Base-by-base conservation (phyloP, 495 filamentous ascomycete genomes). In the Parathielavia hyrcaniae region DNA sequence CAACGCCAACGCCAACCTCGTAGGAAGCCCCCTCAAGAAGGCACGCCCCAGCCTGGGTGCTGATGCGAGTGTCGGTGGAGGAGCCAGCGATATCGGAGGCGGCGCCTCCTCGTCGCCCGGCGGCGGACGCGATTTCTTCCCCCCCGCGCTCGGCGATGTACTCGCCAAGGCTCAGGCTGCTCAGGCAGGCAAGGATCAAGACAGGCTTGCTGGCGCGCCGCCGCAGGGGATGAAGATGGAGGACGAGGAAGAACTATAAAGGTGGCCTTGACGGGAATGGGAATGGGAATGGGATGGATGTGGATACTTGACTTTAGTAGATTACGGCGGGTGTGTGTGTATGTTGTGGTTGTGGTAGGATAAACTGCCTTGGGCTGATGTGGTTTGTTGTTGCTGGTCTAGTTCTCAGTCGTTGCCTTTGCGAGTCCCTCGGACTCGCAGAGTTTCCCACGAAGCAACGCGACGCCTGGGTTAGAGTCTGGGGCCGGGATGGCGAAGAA, bases 1-100 rank as follows among this genome's bases (percentile, higher is more conserved):
- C 43, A 82, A 83, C 38, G 71, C 71, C 12, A 77, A 57, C 53
- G 57, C 71, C 12, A 77, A 59, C 53, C 54, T 82, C 23, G 68
- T 92, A 20, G 89, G 87, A 19, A 91, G 87, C 60, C 90, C 90
- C 14, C 73, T 91, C 67, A 96, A 96, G 74, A 91, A 89, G 69
- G 86, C 89, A 20, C 77, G 90, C 17, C 83, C 85, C 5, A 89
- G 85, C 67, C 74, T 49, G 46, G 46, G 46, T 34, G 46, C 46
- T 34, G 46, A 49, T 49, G 46, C 46, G 46, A 17, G 23, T 32
- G 23, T 91, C 32, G 68, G 65, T n/a, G 59, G 54, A 53, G 63
- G 44, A 22, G 59, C 55, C 5, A 19, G n/a, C 10, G 55, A 16
- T 10, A 26, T 20, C 9, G 43, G 26, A 17, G 26, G 4, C 26